Conservation (phyloP, 768 basidiomycete genomes). For the Tulasnella sp. region DNA sequence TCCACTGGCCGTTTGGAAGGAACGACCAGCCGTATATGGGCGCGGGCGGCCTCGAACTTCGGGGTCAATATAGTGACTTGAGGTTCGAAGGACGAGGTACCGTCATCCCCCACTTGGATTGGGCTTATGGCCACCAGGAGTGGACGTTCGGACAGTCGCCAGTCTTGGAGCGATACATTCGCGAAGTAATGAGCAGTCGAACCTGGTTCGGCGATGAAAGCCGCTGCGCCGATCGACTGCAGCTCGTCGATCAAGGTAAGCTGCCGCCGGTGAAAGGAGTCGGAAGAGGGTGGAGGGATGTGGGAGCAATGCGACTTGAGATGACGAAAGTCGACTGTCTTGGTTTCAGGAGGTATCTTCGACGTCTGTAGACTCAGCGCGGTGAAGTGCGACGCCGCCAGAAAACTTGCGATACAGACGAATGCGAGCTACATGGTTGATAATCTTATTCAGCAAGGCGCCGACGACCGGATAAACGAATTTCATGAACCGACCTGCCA, state of each 20-base stretch:
- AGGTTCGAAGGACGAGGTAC: slow-evolving; percentile 18
- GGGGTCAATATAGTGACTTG: slow-evolving; percentile 60
- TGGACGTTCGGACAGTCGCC: slow-evolving; percentile 70
- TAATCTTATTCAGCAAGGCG: too few species aligned
- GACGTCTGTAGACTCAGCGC: too few species aligned
- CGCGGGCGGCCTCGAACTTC: slow-evolving; percentile 62
- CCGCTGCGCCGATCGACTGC: slow-evolving; percentile 39
- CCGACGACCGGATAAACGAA: too few species aligned
- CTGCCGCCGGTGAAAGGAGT: slow-evolving; percentile 45
- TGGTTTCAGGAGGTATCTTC: not conserved
- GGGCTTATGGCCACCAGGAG: slow-evolving; percentile 57
- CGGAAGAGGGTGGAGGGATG: slow-evolving; percentile 22
- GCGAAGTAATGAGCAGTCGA: slow-evolving; percentile 58
- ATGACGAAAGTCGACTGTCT: slow-evolving; percentile 22
- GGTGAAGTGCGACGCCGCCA: not conserved
- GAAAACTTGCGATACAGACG: not conserved
- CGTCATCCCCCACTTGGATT: not conserved
- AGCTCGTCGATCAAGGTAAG: slow-evolving; percentile 39
- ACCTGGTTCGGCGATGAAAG: slow-evolving; percentile 73
- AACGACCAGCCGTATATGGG: slow-evolving; percentile 41
- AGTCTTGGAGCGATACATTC: slow-evolving; percentile 51
- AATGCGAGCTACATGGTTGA: not conserved
- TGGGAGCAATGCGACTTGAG: slow-evolving; percentile 40
- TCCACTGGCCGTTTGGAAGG: slow-evolving; percentile 31
- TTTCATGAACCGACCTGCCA: not conserved